These are phyloP conservation scores for Avena sativa DNA, from an alignment of 176 grass and related monocot species.

Conservation along the genomic window DNA sequence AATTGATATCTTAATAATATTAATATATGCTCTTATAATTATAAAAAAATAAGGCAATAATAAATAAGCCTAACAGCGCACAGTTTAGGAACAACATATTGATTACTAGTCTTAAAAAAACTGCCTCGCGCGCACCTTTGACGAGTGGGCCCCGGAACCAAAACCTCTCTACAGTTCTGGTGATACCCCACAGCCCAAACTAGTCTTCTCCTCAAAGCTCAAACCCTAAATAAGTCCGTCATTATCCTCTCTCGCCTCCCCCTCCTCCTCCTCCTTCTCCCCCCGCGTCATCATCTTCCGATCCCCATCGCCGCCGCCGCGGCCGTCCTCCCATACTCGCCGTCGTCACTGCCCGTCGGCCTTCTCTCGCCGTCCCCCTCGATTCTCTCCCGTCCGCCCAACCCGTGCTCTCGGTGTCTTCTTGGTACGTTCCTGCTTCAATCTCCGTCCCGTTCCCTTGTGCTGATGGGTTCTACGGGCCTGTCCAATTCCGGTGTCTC, in stretches of 20 bases:
- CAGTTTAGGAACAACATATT: too few relatives aligned
- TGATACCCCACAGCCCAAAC: not conserved
- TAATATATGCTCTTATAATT: too few relatives aligned
- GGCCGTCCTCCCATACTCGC: not conserved
- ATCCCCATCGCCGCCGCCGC: not conserved
- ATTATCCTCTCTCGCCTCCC: constrained; percentile 5
- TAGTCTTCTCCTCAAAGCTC: not conserved
- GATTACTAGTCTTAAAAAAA: too few relatives aligned
- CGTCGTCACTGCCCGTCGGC: not conserved
- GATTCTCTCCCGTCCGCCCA: not conserved
- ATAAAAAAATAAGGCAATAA: too few relatives aligned
- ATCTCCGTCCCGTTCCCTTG: not conserved
- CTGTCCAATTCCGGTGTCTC: not conserved
- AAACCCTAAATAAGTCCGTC: not conserved
- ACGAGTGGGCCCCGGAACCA: not conserved
- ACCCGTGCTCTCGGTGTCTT: not conserved
- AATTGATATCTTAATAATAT: too few relatives aligned
- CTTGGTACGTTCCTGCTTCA: constrained; percentile 15
- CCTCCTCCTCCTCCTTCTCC: not conserved
- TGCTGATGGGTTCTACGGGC: not conserved
- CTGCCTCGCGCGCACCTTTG: not conserved
- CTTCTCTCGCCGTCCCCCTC: not conserved
- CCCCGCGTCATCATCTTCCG: not conserved
- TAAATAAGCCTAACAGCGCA: too few relatives aligned
- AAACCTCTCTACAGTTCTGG: not conserved